These are phyloP conservation scores for Cytospora piceicola DNA, from an alignment of 2,329 filamentous ascomycete species.

Conservation along the genomic window DNA sequence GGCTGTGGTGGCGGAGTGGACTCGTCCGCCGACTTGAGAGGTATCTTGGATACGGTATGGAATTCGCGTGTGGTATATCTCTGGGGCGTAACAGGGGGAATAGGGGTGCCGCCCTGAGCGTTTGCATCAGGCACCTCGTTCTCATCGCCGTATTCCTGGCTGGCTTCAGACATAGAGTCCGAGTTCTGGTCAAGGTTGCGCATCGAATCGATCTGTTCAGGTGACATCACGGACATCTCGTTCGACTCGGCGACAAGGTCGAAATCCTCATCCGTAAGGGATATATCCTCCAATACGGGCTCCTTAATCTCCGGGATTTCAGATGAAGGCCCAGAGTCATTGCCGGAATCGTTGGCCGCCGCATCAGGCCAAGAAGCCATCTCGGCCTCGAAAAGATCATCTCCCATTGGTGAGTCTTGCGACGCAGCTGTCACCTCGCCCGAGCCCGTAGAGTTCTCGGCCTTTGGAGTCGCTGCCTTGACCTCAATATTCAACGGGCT, in stretches of 20 bases:
- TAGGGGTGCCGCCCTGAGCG: slow-evolving; percentile 28
- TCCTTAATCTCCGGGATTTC: slow-evolving; percentile 34
- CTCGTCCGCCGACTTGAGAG: slow-evolving; percentile 70
- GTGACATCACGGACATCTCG: slow-evolving; percentile 61
- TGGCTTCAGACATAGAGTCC: slow-evolving; percentile 61
- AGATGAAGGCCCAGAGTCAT: slow-evolving; percentile 32
- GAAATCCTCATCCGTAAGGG: slow-evolving; percentile 59
- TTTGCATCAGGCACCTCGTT: slow-evolving; percentile 55
- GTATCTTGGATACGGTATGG: slow-evolving; percentile 77
- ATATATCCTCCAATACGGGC: slow-evolving; percentile 51
- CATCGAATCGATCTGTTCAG: slow-evolving; percentile 44
- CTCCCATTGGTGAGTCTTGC: slow-evolving; percentile 47
- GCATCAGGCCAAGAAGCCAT: slow-evolving; percentile 51
- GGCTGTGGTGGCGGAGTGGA: slow-evolving; percentile 49
- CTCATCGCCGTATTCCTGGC: slow-evolving; percentile 70
- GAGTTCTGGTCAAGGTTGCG: slow-evolving; percentile 44
- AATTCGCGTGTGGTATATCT: slow-evolving; percentile 59
- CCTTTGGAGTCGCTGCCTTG: slow-evolving; percentile 36
- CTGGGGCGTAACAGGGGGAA: slow-evolving; percentile 59
- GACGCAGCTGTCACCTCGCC: slow-evolving; percentile 32
- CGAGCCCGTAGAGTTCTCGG: slow-evolving; percentile 22
- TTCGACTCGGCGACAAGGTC: slow-evolving; percentile 62
- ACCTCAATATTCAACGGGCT: slow-evolving; percentile 53
- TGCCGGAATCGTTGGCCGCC: slow-evolving; percentile 43
- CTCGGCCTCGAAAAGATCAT: slow-evolving; percentile 65